Conservation (phyloP, 2,329 filamentous ascomycete species). For the Colletotrichum cereale region DNA sequence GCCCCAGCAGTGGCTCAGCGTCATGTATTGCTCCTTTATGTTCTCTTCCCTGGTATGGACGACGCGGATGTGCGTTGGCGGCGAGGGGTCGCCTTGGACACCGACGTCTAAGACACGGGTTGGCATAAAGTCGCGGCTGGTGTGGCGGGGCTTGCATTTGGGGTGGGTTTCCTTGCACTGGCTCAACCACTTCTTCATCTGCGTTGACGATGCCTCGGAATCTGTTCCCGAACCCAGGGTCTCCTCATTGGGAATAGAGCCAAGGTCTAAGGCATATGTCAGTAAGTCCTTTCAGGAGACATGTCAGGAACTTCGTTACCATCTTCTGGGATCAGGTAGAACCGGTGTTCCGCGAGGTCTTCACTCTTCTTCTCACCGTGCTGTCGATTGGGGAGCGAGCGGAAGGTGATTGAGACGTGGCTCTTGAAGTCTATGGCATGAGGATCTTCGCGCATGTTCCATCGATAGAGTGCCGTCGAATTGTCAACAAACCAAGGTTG, state of each 20-base stretch:
- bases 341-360: not conserved
- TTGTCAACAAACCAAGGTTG: not conserved
- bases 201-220: not conserved
- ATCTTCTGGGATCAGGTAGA: not conserved
- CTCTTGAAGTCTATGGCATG: not conserved
- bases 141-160: conserved; percentile 22
- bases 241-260: not conserved
- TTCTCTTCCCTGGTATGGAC: not conserved
- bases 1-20: conserved; percentile 45
- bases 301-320: not conserved
- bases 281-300: not conserved
- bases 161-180: conserved; percentile 21
- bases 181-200: conserved; percentile 34
- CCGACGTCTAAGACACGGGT: conserved; percentile 38
- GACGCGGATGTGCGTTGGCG: not conserved
- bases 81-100: not conserved
- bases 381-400: not conserved
- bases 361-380: not conserved
- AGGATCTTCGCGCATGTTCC: not conserved
- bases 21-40: conserved; percentile 16
- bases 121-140: conserved; percentile 24
- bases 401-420: not conserved
- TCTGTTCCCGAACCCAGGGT: not conserved
- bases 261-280: not conserved
- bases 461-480: not conserved